These are phyloP conservation scores for Termitomyces sp. DNA, from an alignment of 768 basidiomycete genomes.

Conservation along the genomic window DNA sequence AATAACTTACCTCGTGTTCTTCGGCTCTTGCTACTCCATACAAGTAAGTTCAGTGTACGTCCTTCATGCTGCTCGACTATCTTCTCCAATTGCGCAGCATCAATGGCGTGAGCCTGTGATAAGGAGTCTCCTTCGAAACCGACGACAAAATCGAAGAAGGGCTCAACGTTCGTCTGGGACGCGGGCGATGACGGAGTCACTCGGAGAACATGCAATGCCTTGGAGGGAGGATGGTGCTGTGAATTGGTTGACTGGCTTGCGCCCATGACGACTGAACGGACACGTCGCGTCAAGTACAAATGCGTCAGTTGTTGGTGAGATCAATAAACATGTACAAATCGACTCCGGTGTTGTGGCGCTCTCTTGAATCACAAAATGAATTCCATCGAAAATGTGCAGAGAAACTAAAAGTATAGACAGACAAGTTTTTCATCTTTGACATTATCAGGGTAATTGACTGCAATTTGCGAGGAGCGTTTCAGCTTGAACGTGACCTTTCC, in stretches of 20 bases:
- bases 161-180: constrained; percentile 77
- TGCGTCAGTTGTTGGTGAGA: not conserved
- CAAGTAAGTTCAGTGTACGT: constrained; percentile 60
- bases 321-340: constrained; percentile 11
- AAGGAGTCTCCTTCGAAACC: constrained; percentile 76
- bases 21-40: constrained; percentile 83
- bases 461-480: not conserved
- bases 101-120: constrained; percentile 51
- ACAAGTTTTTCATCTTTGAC: not conserved
- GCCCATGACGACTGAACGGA: constrained; percentile 45
- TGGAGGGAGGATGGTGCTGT: constrained; percentile 46
- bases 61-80: constrained; percentile 85
- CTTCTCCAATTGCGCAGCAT: constrained; percentile 67
- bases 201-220: constrained; percentile 82
- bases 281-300: not conserved
- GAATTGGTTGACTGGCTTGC: constrained; percentile 64
- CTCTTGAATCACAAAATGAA: not conserved
- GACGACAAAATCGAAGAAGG: constrained; percentile 96
- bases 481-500: too few relatives aligned
- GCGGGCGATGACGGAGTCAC: constrained; percentile 90
- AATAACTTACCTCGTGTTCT: constrained; percentile 57
- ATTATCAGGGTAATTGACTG: not conserved
- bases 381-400: not conserved
- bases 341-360: not conserved
- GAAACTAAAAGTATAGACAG: not conserved